These are phyloP conservation scores for Carex arenaria DNA, from an alignment of 202 grass and related monocot genomes.

Conservation along the genomic window DNA sequence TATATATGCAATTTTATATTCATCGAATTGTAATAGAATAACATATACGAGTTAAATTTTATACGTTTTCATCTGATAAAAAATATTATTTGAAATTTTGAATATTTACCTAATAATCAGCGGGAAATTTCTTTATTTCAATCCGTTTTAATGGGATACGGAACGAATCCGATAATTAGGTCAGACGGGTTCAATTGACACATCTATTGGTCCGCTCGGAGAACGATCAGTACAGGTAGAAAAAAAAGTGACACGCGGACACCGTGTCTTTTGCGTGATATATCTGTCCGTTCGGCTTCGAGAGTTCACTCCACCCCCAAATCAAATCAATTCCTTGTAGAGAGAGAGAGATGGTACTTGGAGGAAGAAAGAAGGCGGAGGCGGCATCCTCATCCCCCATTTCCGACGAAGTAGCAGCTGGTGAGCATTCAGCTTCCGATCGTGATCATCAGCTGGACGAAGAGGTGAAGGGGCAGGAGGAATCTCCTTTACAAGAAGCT, in stretches of 20 bases:
- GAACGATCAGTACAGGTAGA: no score
- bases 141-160: no score
- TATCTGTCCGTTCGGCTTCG: not conserved
- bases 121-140: no score
- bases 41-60: no score
- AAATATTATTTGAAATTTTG: no score
- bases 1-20: no score
- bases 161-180: no score
- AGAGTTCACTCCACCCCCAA: not conserved
- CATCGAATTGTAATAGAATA: no score
- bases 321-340: not conserved
- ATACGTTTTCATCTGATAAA: no score
- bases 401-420: not conserved
- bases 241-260: not conserved
- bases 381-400: not conserved
- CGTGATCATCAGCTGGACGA: not conserved
- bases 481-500: not conserved
- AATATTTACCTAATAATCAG: no score
- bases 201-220: no score
- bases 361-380: not conserved
- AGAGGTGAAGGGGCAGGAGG: not conserved
- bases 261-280: not conserved
- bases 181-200: no score
- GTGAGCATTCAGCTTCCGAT: not conserved
- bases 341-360: not conserved